Evolutionary conservation across 352 stramenopile species (phyloP), one percentile per base, ranked within the genome.

Genomic region (Phytophthora pisi): DNA sequence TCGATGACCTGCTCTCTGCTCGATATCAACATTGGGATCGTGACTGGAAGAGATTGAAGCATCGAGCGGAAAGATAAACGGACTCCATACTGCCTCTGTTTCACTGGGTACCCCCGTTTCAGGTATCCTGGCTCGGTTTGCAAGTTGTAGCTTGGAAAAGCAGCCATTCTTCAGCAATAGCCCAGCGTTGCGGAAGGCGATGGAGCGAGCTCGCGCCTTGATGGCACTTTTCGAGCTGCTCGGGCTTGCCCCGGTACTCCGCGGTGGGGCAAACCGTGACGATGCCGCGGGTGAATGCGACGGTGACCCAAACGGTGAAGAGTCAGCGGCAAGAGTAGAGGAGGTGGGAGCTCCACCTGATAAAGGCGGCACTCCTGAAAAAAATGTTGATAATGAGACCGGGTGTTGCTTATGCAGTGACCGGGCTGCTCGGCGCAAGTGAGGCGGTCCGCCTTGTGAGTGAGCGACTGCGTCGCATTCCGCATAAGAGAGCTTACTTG

Each of bases 401-500:
- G 83, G 59, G 18, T 72, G 64, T 30, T 85, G 73, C 28, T 88
- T 89, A 56, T 90, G 79, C 8, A 91, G 49, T 4, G 81, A 89
- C 8, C 81, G 72, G 52, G 67, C 59, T 9, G 49, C 23, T 47
- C 68, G 64, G 10, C 82, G 79, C 24, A 72, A n/a, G 36, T 75
- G 46, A 70, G 66, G 5, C 49, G 57, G 7, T 38, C 64, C 36
- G 61, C 67, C 15, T 43, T 68, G 54, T 31, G 70, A 65, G 18
- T 63, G 65, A 13, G 74, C 68, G 26, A 89, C 54, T 1, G 62
- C 66, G 50, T 78, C 66, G 38, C 79, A 88, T 70, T 91, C 83
- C n/a, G 72, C 61, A 51, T 90, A 91, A 2, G 79, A 78, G 16
- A 77, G 68, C 46, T 87, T 86, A 63, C 83, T 91, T 8, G 79